Evolutionary conservation across 176 grass and related monocot species (phyloP), one percentile per base, ranked within the genome.

Genomic region (Eragrostis curvula): DNA sequence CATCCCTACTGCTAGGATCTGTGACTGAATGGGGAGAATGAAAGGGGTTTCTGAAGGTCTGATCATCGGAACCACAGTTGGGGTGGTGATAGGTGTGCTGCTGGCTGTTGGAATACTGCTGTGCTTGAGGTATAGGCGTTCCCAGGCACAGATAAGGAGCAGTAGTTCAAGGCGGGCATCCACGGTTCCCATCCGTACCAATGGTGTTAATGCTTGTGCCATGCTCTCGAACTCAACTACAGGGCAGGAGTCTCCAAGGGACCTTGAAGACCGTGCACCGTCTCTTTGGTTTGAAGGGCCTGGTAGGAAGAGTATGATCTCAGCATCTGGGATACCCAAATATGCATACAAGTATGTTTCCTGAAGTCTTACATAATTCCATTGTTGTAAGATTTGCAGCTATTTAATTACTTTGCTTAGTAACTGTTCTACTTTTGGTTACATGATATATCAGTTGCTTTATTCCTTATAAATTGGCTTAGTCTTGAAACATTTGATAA

Each of bases 251-350:
- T 91, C 90, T 16, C 90, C 93, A 0, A 89, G 87, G 53, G 75
- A 85, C 61, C 53, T 78, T 66, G 87, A 88, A 47, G 82, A 88
- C 12, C 41, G 73, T 79, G 75, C 16, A 5, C 25, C 58, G 2
- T 84, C 95, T 75, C 52, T 90, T 39, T 90, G 88, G 86, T 21
- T 75, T 27, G 87, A 95, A 52, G 93, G 91, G 47, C 82, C 83
- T 68, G 90, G 74, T 72, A 87, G 82, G 68, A 91, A 86, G 78
- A 90, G 77, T 74, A 40, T 70, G 25, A 85, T 97, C 18, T 97
- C 95, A 39, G 77, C 85, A 91, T 97, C 95, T 79, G 95, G 95
- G 53, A 86, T 97, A 84, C 90, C 92, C 66, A 98, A 93, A 91
- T 98, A 98, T 88, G 75, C 82, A 32, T 98, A 93, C 75, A 93